Conservation (phyloP, 768 basidiomycete genomes). For the Amanita rubescens region DNA sequence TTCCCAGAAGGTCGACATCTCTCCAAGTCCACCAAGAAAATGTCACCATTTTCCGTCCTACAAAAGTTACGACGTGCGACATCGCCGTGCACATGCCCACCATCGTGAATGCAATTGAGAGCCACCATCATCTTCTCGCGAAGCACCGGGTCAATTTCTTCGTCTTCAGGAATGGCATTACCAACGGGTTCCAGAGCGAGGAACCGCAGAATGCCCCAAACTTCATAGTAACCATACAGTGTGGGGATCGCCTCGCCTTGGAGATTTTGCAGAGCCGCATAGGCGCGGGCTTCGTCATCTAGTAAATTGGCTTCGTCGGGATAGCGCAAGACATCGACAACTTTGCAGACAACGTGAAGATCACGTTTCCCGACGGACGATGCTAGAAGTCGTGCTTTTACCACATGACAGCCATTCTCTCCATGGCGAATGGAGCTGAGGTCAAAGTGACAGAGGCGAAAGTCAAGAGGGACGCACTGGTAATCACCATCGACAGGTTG, state of each 20-base stretch:
- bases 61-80: not conserved
- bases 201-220: slow-evolving; percentile 16
- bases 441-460: slow-evolving; percentile 12
- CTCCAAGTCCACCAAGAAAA: not conserved
- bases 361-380: not conserved
- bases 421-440: slow-evolving; percentile 7
- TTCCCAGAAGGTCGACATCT: not conserved
- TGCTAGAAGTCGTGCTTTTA: not conserved
- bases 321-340: slow-evolving; percentile 10
- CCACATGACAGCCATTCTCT: slow-evolving; percentile 1
- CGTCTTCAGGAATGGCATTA: slow-evolving; percentile 7
- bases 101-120: not conserved
- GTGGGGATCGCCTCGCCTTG: slow-evolving; percentile 13
- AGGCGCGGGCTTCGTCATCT: slow-evolving; percentile 11
- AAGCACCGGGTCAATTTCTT: not conserved
- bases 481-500: not conserved
- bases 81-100: not conserved
- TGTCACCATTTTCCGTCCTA: not conserved
- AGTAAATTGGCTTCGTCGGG: slow-evolving; percentile 6
- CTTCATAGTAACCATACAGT: slow-evolving; percentile 12
- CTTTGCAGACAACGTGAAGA: slow-evolving; percentile 9
- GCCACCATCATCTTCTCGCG: not conserved
- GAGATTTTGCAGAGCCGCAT: slow-evolving; percentile 10
- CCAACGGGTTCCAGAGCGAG: slow-evolving; percentile 16
- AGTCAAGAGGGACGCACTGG: slow-evolving; percentile 9